Evolutionary conservation across 1,139 yeast species (phyloP).

Genomic region (Nakaseomyces bracarensis): DNA sequence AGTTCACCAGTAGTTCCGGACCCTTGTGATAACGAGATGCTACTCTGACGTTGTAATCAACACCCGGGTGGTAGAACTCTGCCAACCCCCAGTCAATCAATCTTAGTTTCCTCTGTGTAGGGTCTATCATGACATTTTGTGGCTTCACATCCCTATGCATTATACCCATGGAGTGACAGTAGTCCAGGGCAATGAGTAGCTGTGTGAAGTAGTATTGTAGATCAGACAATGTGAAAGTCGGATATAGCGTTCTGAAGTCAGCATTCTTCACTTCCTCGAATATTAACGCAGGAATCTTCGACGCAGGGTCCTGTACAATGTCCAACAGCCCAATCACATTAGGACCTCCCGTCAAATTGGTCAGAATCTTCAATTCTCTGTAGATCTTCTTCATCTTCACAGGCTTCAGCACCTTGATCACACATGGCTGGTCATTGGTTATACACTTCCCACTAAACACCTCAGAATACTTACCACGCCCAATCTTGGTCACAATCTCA

Average conservation of each 20-base stretch:
- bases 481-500: conserved; percentile 63
- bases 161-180: conserved; percentile 74
- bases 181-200: conserved; percentile 62
- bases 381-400: conserved; percentile 73
- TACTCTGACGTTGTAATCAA: conserved; percentile 71
- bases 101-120: conserved; percentile 49
- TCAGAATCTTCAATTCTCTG: conserved; percentile 66
- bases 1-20: conserved; percentile 66
- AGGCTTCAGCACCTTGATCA: conserved; percentile 70
- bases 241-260: conserved; percentile 65
- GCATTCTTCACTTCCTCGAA: conserved; percentile 65
- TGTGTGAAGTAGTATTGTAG: conserved; percentile 65
- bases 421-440: conserved; percentile 46
- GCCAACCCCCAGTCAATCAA: conserved; percentile 83
- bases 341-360: conserved; percentile 69
- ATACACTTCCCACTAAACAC: conserved; percentile 54
- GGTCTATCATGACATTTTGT: conserved; percentile 79
- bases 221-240: conserved; percentile 53
- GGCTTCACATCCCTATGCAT: conserved; percentile 83
- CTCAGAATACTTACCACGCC: conserved; percentile 74
- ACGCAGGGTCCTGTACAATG: conserved; percentile 65
- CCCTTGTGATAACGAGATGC: conserved; percentile 78
- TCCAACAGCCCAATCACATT: conserved; percentile 61
- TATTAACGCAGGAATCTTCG: conserved; percentile 66
- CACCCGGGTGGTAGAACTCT: conserved; percentile 71